Evolutionary conservation across 2,329 filamentous ascomycete genomes (phyloP).

Genomic region (Fusarium sp.): DNA sequence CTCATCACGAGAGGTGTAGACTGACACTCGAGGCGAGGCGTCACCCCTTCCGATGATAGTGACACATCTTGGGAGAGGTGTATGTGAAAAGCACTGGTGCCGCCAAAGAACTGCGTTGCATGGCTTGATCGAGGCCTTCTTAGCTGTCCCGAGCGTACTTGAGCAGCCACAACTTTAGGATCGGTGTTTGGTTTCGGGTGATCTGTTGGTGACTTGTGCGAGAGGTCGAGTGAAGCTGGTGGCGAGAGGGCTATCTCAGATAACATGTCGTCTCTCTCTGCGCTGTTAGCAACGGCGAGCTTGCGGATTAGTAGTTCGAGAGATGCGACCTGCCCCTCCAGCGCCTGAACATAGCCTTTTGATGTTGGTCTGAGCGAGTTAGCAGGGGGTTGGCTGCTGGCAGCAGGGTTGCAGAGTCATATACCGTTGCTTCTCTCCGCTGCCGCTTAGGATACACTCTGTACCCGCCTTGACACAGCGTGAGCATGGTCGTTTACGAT

Average conservation of each 20-base stretch:
- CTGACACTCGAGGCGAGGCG: slow-evolving; percentile 23
- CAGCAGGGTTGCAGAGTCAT: slow-evolving; percentile 9
- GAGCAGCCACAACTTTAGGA: slow-evolving; percentile 46
- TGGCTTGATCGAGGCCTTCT: slow-evolving; percentile 53
- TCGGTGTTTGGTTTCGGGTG: slow-evolving; percentile 41
- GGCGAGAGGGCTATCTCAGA: slow-evolving; percentile 47
- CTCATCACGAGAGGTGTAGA: slow-evolving; percentile 19
- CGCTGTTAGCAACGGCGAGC: slow-evolving; percentile 52
- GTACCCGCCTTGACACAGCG: slow-evolving; percentile 56
- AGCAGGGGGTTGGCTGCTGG: not conserved
- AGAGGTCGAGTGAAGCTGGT: slow-evolving; percentile 27
- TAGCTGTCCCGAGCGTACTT: slow-evolving; percentile 48
- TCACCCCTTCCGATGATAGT: slow-evolving; percentile 24
- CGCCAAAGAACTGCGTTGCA: slow-evolving; percentile 58
- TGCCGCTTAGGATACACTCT: slow-evolving; percentile 53
- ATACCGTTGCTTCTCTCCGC: slow-evolving; percentile 55
- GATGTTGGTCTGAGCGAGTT: slow-evolving; percentile 52
- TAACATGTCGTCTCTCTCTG: slow-evolving; percentile 54
- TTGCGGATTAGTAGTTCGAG: slow-evolving; percentile 57
- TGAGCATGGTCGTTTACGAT: slow-evolving; percentile 60
- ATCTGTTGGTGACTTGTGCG: slow-evolving; percentile 29
- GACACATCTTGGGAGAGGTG: slow-evolving; percentile 46
- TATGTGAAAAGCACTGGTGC: slow-evolving; percentile 58
- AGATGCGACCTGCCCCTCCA: slow-evolving; percentile 57
- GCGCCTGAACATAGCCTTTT: slow-evolving; percentile 57